Base-by-base conservation (phyloP, 495 filamentous ascomycete genomes). In the Elasticomyces elasticus region DNA sequence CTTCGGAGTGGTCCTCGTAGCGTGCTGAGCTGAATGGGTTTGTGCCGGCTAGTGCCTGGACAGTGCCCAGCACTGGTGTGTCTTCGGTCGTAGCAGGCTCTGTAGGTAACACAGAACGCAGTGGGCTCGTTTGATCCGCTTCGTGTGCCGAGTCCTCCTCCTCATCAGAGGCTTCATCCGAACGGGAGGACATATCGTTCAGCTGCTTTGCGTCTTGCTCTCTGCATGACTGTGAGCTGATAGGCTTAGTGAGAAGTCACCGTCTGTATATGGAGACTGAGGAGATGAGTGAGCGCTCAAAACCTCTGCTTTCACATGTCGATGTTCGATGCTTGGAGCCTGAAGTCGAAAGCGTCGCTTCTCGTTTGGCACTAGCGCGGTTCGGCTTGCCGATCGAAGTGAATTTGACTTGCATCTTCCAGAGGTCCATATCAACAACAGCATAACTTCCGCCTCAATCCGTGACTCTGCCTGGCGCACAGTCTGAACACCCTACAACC, bases 391-490 rank as follows among this genome's bases (percentile, higher is more conserved):
- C n/a, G n/a, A n/a, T n/a, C n/a, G n/a, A n/a, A n/a, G n/a, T n/a
- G n/a, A n/a, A n/a, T n/a, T n/a, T n/a, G n/a, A n/a, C n/a, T n/a
- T n/a, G n/a, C n/a, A n/a, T n/a, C n/a, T n/a, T n/a, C n/a, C n/a
- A n/a, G n/a, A n/a, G 19, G 30, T 13, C 35, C 13, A 40, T 15
- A 40, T 40, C 35, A 5, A 40, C 19, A 40, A 40, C 42, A 23
- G 3, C 15, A 45, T 23, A 23, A 24, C 25, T 24, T 3, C 42
- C 6, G 25, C 42, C 19, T 24, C 5, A 5, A 13, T 23, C 2
- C 20, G 11, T 12, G 3, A 45, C 42, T 9, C 19, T 54, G 41
- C 55, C 40, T 24, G 41, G 49, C 40, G 55, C 55, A 53, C 42
- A 53, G 27, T 53, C 55, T 37, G 12, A 13, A 28, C n/a, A n/a